Evolutionary conservation across 805 yeast genomes (phyloP), one percentile per base, ranked within the genome.

Genomic region (Metschnikowia lachancei): DNA sequence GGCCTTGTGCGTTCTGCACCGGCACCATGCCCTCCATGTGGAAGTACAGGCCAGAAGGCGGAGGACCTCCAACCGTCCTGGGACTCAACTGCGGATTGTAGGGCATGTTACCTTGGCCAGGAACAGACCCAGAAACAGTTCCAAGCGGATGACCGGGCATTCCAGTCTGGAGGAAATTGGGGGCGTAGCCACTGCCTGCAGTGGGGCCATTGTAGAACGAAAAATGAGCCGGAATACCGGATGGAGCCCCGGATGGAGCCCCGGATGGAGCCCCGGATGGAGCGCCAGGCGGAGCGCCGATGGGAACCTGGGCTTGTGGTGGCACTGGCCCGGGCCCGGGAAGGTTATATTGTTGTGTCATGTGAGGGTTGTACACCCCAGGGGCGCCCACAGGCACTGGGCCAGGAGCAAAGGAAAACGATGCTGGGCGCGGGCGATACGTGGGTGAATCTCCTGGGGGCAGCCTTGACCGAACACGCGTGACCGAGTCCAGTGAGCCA

Each of bases 351-450:
- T 39, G 22, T 28, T 20, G 46, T 6, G 19, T 19, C 26, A 43
- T 20, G 19, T 32, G 47, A n/a, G 39, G 22, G 30, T 12, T 24
- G 34, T 5, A 20, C 10, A 18, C 35, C 11, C 30, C 45, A 22
- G 40, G 31, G 11, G 32, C 45, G 19, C 39, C 30, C 22, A 31
- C 28, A 22, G 42, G 45, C 18, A 19, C 33, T 9, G 47, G 43
- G 3, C 35, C 38, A 11, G 50, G 47, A 14, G 40, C 45, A 29
- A 41, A 50, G 24, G 49, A 45, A 18, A 50, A 50, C 14, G 48
- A 45, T 12, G 51, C 46, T 2, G 52, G 53, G 22, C 53, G 40
- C 4, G 53, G 53, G n/a, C 52, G 49, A n/a, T 30, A 30, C 18
- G 47, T 36, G 18, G 52, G 54, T 24, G 47, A 39, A 26, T 28